Conservation (phyloP, 108 stramenopile genomes). For the Nitzschia inconspicua region DNA sequence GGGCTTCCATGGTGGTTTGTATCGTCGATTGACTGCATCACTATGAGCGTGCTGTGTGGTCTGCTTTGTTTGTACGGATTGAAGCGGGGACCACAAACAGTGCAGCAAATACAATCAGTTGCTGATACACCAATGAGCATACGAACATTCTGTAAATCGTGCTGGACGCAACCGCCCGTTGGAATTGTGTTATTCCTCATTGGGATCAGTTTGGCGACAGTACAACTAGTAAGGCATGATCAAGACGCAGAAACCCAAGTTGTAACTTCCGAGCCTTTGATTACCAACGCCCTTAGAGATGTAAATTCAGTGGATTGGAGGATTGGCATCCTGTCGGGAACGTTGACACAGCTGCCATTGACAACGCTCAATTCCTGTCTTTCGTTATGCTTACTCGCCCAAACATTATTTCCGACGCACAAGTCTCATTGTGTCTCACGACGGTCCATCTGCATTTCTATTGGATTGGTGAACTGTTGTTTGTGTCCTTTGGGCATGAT, state of each 20-base stretch:
- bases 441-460: slow-evolving; percentile 56
- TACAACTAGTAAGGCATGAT: background rate
- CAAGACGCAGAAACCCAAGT: background rate
- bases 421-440: slow-evolving; percentile 41
- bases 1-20: slow-evolving; percentile 55
- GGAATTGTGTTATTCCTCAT: slow-evolving; percentile 65
- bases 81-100: background rate
- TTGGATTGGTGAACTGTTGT: slow-evolving; percentile 75
- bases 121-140: no score
- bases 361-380: slow-evolving; percentile 81
- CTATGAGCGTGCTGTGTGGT: slow-evolving; percentile 38
- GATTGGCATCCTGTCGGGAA: slow-evolving; percentile 64
- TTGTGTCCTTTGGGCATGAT: slow-evolving; percentile 72
- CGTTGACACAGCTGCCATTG: slow-evolving; percentile 78
- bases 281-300: slow-evolving; percentile 44
- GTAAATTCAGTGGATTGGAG: slow-evolving; percentile 55
- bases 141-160: background rate
- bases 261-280: slow-evolving; percentile 29
- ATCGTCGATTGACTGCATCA: slow-evolving; percentile 48
- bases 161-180: slow-evolving; percentile 31
- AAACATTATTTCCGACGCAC: slow-evolving; percentile 62
- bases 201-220: slow-evolving; percentile 41
- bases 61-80: slow-evolving; percentile 43
- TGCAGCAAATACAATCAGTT: slow-evolving; percentile 7
- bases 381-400: slow-evolving; percentile 67